Percentiles rank a stretch among this genome's conserved stretches.
phyloP scores from a whole-genome alignment of 768 basidiomycete genomes.

The Sporobolomyces roseus region DNA sequence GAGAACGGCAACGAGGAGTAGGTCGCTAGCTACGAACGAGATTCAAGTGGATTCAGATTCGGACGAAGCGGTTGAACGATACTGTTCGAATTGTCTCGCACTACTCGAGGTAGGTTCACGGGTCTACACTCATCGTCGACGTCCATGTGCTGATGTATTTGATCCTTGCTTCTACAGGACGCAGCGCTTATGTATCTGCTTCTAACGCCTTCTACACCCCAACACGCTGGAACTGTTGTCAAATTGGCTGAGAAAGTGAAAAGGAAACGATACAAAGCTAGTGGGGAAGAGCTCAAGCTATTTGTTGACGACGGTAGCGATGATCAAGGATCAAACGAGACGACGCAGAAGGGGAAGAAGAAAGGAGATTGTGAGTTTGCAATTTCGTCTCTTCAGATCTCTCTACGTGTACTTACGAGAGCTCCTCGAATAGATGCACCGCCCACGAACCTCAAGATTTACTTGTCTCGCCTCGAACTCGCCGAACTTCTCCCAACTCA shows the following conservation, averaged over 20 bases:
- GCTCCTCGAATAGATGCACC: slow-evolving; percentile 5
- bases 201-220: not conserved
- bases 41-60: not conserved
- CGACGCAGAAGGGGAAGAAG: not conserved
- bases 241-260: slow-evolving; percentile 24
- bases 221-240: not conserved
- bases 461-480: slow-evolving; percentile 30
- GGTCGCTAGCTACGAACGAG: slow-evolving; percentile 14
- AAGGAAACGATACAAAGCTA: slow-evolving; percentile 21
- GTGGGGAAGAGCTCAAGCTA: slow-evolving; percentile 22
- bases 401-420: not conserved
- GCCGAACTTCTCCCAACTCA: slow-evolving; percentile 21
- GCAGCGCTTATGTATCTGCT: slow-evolving; percentile 14
- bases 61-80: not conserved
- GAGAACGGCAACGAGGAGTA: not conserved
- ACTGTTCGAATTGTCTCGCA: slow-evolving; percentile 5
- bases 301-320: slow-evolving; percentile 27
- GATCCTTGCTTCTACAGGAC: not conserved
- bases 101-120: slow-evolving; percentile 11
- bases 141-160: not conserved
- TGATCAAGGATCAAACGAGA: not conserved
- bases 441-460: slow-evolving; percentile 7
- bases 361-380: not conserved
- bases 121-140: too few species aligned
- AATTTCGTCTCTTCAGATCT: not conserved